Evolutionary conservation across 2,329 filamentous ascomycete genomes (phyloP).

Genomic region (Cladorrhinum sp.): DNA sequence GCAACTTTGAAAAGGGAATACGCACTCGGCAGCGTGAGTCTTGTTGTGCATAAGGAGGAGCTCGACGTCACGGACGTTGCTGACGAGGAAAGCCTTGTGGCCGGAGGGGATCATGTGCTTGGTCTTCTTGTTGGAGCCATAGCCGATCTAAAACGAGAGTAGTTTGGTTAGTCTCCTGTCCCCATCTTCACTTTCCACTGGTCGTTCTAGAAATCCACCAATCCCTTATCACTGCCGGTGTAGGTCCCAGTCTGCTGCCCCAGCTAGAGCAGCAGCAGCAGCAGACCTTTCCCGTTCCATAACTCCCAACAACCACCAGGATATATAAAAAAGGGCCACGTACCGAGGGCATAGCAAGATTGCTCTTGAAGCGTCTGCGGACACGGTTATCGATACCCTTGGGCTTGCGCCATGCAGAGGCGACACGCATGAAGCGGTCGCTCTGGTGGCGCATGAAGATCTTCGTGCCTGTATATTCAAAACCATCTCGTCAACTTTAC

Average conservation of each 20-base stretch:
- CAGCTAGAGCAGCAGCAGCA: not conserved
- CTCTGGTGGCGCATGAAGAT: constrained; percentile 96
- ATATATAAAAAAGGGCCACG: constrained; percentile 39
- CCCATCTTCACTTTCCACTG: not conserved
- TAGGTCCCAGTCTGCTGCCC: not conserved
- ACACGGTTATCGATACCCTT: constrained; percentile 99
- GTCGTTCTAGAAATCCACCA: not conserved
- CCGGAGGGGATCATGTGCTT: constrained; percentile 97
- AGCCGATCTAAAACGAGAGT: constrained; percentile 71
- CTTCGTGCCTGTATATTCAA: constrained; percentile 70
- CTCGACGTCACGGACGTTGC: constrained; percentile 93
- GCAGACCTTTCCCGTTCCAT: not conserved
- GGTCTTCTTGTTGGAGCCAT: constrained; percentile 99
- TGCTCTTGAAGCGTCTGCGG: constrained; percentile 94
- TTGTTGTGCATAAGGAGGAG: constrained; percentile 99
- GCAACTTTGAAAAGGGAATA: constrained; percentile 30
- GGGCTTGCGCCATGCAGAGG: constrained; percentile 93
- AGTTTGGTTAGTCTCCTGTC: constrained; percentile 13
- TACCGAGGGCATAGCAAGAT: constrained; percentile 97
- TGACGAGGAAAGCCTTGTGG: constrained; percentile 99
- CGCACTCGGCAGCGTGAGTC: constrained; percentile 97
- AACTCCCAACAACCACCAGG: not conserved
- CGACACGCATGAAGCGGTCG: constrained; percentile 93
- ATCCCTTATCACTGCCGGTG: not conserved
- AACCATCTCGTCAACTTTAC: constrained; percentile 38